These are phyloP conservation scores for Firmiana major DNA, from an alignment of 345 rosid genomes.

Conservation along the genomic window DNA sequence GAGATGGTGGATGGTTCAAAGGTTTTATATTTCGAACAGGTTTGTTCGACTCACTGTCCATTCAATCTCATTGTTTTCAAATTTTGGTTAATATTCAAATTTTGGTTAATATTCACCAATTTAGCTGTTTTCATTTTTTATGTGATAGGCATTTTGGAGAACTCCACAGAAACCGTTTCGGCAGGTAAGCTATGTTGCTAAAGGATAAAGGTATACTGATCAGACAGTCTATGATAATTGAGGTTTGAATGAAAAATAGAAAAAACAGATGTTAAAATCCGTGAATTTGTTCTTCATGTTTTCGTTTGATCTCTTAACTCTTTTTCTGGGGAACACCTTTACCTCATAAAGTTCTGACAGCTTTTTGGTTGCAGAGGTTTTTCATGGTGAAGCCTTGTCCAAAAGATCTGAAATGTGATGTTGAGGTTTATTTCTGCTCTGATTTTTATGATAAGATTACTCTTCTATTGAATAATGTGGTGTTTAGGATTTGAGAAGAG, in stretches of 20 bases:
- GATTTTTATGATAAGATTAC: slow-evolving; percentile 1
- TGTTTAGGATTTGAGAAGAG: too few species aligned
- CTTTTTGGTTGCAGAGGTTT: slow-evolving; percentile 56
- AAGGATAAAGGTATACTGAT: background rate
- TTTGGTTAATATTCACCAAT: background rate
- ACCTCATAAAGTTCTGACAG: slow-evolving; percentile 9
- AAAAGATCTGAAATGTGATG: slow-evolving; percentile 87
- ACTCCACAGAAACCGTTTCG: slow-evolving; percentile 92
- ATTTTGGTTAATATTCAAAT: background rate
- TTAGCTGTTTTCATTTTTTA: background rate
- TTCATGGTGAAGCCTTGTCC: slow-evolving; percentile 91
- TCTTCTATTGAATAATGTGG: background rate
- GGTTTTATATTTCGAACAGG: slow-evolving; percentile 76
- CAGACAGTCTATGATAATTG: background rate
- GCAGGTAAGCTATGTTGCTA: slow-evolving; percentile 42
- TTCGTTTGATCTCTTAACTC: background rate
- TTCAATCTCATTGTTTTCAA: background rate
- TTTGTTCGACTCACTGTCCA: slow-evolving; percentile 21
- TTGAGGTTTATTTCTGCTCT: slow-evolving; percentile 56
- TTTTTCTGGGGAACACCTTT: background rate
- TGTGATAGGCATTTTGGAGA: slow-evolving; percentile 77
- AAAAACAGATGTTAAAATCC: background rate
- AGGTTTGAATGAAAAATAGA: background rate
- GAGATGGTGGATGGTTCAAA: slow-evolving; percentile 90
- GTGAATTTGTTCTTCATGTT: background rate